phyloP scores from a whole-genome alignment of 2,329 filamentous ascomycete species.

The Trichoderma sp. region DNA sequence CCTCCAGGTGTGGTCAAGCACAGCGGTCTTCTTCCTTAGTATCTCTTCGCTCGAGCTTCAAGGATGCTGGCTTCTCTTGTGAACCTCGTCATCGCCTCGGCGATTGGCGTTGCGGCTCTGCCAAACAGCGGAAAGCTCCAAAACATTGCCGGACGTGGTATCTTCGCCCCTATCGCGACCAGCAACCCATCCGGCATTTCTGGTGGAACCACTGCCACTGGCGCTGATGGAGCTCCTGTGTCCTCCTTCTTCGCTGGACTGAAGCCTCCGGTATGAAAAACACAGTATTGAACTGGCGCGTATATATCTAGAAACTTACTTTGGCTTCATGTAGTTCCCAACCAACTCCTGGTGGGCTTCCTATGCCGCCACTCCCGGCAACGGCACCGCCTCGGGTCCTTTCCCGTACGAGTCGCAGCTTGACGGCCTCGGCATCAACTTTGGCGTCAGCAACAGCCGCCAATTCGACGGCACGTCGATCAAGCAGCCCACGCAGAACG shows the following conservation, averaged over 20 bases:
- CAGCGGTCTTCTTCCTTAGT: background rate
- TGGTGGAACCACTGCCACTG: conserved; percentile 23
- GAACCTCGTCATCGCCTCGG: conserved; percentile 17
- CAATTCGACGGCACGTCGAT: conserved; percentile 28
- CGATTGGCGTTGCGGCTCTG: conserved; percentile 13
- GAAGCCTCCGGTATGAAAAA: conserved; percentile 26
- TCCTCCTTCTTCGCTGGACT: conserved; percentile 27
- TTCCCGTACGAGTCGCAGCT: conserved; percentile 27
- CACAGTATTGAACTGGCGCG: background rate
- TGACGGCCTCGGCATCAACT: conserved; percentile 25
- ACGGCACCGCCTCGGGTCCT: conserved; percentile 25
- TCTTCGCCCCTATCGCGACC: conserved; percentile 26
- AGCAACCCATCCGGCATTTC: conserved; percentile 23
- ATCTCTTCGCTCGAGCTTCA: background rate
- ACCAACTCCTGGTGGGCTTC: conserved; percentile 29
- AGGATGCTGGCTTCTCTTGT: conserved; percentile 17
- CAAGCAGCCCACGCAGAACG: conserved; percentile 26
- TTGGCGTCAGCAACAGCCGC: conserved; percentile 26
- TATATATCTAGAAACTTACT: background rate
- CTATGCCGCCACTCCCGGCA: conserved; percentile 26
- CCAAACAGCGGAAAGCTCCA: conserved; percentile 13
- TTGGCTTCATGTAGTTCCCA: conserved; percentile 21
- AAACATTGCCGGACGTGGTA: conserved; percentile 14
- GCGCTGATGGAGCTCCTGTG: conserved; percentile 22
- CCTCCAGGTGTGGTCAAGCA: conserved; percentile 10